phyloP scores from a whole-genome alignment of 257 asterid species.

The Nicotiana obtusifolia region DNA sequence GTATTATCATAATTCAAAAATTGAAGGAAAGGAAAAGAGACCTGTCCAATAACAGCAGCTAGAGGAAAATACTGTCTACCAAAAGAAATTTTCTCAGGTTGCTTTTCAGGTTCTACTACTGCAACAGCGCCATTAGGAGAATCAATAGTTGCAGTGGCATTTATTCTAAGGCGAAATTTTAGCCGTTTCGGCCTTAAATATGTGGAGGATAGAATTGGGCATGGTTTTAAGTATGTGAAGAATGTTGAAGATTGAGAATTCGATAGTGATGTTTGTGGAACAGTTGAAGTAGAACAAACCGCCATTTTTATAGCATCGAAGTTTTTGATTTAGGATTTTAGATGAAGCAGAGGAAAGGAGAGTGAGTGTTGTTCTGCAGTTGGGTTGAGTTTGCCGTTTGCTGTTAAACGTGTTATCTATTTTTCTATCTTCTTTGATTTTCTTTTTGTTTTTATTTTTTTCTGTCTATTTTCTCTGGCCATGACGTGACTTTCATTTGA shows the following conservation, averaged over 20 bases:
- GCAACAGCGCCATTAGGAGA: constrained; percentile 1
- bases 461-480: too few species aligned
- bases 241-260: neutral
- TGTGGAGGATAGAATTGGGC: neutral
- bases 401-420: too few species aligned
- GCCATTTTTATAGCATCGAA: neutral
- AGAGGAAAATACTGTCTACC: constrained; percentile 86
- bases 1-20: neutral
- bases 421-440: too few species aligned
- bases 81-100: constrained; percentile 21
- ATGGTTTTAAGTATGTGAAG: neutral
- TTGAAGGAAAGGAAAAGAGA: neutral
- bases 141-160: constrained; percentile 5
- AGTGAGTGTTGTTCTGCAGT: neutral
- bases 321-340: too few species aligned
- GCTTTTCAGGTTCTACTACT: neutral
- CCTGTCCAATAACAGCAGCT: constrained; percentile 99
- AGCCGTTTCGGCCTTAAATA: neutral
- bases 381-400: neutral
- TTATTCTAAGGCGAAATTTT: neutral
- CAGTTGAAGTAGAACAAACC: neutral
- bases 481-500: too few species aligned
- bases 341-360: neutral
- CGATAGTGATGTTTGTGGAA: too few species aligned
- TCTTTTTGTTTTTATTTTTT: too few species aligned